These are phyloP conservation scores for Trichoderma harzianum DNA, from an alignment of 2,329 filamentous ascomycete species.

Conservation along the genomic window DNA sequence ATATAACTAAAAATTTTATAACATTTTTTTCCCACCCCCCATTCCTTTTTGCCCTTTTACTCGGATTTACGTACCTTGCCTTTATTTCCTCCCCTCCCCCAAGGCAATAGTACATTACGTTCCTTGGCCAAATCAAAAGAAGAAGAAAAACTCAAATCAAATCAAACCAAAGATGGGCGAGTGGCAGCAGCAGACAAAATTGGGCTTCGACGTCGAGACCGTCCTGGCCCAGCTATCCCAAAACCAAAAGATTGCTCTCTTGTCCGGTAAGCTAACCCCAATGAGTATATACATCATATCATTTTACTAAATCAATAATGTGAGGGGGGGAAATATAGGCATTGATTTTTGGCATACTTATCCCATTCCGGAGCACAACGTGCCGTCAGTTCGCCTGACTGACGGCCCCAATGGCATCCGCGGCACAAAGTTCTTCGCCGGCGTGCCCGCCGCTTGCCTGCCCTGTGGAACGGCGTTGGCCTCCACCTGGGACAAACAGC, in stretches of 20 bases:
- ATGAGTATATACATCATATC: neutral
- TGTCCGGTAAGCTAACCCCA: neutral
- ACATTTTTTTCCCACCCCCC: neutral
- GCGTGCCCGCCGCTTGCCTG: neutral
- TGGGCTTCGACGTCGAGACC: neutral
- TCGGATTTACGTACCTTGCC: neutral
- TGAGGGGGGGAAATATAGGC: neutral
- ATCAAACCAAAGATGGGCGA: neutral
- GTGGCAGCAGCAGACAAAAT: neutral
- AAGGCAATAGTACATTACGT: neutral
- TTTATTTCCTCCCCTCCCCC: neutral
- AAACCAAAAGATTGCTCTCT: constrained; percentile 1
- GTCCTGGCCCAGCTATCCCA: constrained; percentile 1
- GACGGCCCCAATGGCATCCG: constrained; percentile 6
- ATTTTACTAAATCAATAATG: neutral
- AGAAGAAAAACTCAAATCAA: neutral
- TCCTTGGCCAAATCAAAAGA: neutral
- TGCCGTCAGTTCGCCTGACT: neutral
- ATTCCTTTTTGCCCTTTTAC: neutral
- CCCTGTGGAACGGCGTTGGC: neutral
- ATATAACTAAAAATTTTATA: neutral
- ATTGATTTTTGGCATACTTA: constrained; percentile 2
- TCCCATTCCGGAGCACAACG: neutral
- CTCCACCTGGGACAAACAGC: neutral
- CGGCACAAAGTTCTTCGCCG: constrained; percentile 4